Conservation (phyloP, 306 rosid genomes). For the Prunus mongolica region DNA sequence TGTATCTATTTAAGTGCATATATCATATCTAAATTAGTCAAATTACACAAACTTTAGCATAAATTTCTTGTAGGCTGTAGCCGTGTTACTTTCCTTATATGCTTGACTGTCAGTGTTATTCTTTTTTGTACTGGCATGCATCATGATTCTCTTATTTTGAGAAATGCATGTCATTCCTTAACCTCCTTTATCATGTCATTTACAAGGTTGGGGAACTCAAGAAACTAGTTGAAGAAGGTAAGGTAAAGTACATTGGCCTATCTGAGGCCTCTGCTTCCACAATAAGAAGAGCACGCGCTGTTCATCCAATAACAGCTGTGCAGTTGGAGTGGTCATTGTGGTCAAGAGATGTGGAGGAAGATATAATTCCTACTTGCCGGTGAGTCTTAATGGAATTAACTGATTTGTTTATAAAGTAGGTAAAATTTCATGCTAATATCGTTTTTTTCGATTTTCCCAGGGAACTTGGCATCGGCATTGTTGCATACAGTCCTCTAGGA, state of each 20-base stretch:
- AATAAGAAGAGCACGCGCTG: conserved; percentile 69
- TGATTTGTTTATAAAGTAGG: not conserved
- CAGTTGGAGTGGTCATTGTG: conserved; percentile 66
- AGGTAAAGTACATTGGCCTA: conserved; percentile 53
- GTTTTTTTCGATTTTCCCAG: conserved; percentile 10
- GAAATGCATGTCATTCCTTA: not conserved
- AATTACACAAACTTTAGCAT: not conserved
- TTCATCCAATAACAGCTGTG: conserved; percentile 65
- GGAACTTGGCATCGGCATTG: conserved; percentile 63
- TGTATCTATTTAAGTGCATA: not conserved
- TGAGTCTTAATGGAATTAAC: not conserved
- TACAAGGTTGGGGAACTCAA: conserved; percentile 61
- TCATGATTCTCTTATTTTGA: not conserved
- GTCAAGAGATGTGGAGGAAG: conserved; percentile 55
- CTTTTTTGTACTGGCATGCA: not conserved
- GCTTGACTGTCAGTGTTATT: not conserved
- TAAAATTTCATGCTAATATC: not conserved
- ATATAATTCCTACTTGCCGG: conserved; percentile 59
- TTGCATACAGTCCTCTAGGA: conserved; percentile 68
- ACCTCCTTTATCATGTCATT: not conserved
- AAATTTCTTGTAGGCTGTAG: not conserved
- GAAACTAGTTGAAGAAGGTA: conserved; percentile 59
- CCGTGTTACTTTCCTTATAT: not conserved
- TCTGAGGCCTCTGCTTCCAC: conserved; percentile 68
- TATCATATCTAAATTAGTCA: not conserved